Base-by-base conservation (phyloP, 1,139 yeast genomes). In the Blastobotrys elegans region DNA sequence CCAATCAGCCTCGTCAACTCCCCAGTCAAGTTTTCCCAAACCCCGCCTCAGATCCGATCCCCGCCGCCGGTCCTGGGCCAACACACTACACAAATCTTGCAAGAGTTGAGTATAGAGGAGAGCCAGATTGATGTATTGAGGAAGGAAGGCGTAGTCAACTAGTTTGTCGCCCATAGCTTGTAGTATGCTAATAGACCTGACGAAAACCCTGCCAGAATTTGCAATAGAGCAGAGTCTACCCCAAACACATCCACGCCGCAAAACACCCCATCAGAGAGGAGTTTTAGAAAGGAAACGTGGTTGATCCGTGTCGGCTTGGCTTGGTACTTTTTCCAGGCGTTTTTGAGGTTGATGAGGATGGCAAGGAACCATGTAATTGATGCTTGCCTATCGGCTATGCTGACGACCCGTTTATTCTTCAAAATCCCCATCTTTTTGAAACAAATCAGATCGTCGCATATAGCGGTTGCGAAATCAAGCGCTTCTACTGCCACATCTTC, bases 1-100 rank as follows among this genome's bases (percentile, higher is more conserved):
- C 54, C 61, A 2, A 56, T 70, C 42, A 66, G 65, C 51, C 53
- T 70, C 47, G 69, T 70, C 20, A 65, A 66, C 44, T 59, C 66
- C 6, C 74, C 74, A 1, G 69, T 70, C 37, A 70, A 70, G 53
- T 69, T 52, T 54, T 60, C 66, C 30, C 58, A 60, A 39, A 77
- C 59, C 55, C 68, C 58, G 50, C 66, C 67, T 18, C 46, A 31
- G 63, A 68, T 54, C 65, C 68, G 57, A 67, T 62, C 55, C 49
- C 73, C 57, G 60, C 75, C 66, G 64, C 82, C 62, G 65, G 61
- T 58, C 55, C 66, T 56, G 40, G 70, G 69, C 10, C 62, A 66
- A 52, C 69, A 66, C 48, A 64, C 68, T 2, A 44, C 26, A 13
- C 64, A 63, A 46, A 56, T 66, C 1, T 51, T 66, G 44, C 40